Conservation (phyloP, 1,284 basidiomycete species). For the Abortiporus biennis region DNA sequence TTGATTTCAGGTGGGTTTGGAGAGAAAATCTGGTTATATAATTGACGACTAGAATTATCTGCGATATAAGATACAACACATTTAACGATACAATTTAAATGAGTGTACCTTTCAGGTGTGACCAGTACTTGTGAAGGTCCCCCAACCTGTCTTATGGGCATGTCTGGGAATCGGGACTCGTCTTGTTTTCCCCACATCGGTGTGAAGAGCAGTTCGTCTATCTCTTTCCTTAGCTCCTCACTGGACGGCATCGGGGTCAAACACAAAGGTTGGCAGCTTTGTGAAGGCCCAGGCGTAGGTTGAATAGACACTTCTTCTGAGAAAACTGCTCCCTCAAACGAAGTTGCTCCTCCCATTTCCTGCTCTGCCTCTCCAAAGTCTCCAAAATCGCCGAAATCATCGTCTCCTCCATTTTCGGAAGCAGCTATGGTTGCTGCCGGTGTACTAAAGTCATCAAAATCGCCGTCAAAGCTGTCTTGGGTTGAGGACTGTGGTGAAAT, state of each 20-base stretch:
- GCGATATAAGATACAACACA: constrained; percentile 19
- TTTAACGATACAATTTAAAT: constrained; percentile 10
- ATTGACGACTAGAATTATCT: constrained; percentile 54
- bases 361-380: constrained; percentile 76
- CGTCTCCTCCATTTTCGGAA: constrained; percentile 41
- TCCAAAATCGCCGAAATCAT: constrained; percentile 84
- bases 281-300: constrained; percentile 37
- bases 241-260: constrained; percentile 60
- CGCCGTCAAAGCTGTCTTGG: constrained; percentile 54
- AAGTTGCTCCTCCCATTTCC: constrained; percentile 21
- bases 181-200: constrained; percentile 54
- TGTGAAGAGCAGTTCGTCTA: constrained; percentile 54
- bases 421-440: constrained; percentile 36
- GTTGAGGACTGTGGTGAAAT: constrained; percentile 26
- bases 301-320: constrained; percentile 28
- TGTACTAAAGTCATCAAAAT: constrained; percentile 65
- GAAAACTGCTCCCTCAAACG: constrained; percentile 39
- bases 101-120: constrained; percentile 62
- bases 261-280: constrained; percentile 55
- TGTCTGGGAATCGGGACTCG: constrained; percentile 53
- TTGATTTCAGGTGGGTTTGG: constrained; percentile 58
- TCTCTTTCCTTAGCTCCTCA: constrained; percentile 50
- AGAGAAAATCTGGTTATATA: constrained; percentile 65
- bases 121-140: constrained; percentile 76
- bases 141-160: constrained; percentile 72